Base-by-base conservation (phyloP, 805 yeast genomes). In the Pichia membranifaciens region DNA sequence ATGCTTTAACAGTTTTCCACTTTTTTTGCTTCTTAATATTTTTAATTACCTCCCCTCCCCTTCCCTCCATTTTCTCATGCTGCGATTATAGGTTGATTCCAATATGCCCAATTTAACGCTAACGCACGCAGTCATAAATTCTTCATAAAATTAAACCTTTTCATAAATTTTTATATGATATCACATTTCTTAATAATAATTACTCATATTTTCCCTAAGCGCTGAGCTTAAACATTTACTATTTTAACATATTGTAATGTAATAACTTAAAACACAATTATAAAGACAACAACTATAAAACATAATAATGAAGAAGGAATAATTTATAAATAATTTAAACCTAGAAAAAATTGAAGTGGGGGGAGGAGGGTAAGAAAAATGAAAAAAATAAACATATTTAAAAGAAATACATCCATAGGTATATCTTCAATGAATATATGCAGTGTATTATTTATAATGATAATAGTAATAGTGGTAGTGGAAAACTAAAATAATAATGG, bases 231-330 rank as follows among this genome's bases (percentile, higher is more conserved):
- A n/a, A n/a, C n/a, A n/a, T n/a, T n/a, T n/a, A n/a, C n/a, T 17
- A 3, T 36, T 36, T 38, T 22, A 13, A 2, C 20, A 37, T 16
- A 37, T 38, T 35, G 38, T 35, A n/a, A 35, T 35, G 2, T n/a
- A 37, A 20, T 18, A 37, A 37, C 40, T 37, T 37, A 22, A 39
- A 25, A 23, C 32, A 39, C 32, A 39, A 39, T 25, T 39, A 28
- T 25, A 39, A 22, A 39, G 29, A 25, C 29, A 37, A 25, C 42
- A 37, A 25, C 42, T 39, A 25, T 39, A 39, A 39, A 39, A 39
- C 34, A 25, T 22, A 39, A 39, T 28, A 13, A 18, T 38, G 29
- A 9, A 36, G 22, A 42, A 7, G 18, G n/a, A 32, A 31, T 12
- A 16, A 8, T 28, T 20, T 31, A 17, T 41, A 18, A 9, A 28